Conservation (phyloP, 805 yeast genomes). For the Sugiyamaella boreocaroliniensis region DNA sequence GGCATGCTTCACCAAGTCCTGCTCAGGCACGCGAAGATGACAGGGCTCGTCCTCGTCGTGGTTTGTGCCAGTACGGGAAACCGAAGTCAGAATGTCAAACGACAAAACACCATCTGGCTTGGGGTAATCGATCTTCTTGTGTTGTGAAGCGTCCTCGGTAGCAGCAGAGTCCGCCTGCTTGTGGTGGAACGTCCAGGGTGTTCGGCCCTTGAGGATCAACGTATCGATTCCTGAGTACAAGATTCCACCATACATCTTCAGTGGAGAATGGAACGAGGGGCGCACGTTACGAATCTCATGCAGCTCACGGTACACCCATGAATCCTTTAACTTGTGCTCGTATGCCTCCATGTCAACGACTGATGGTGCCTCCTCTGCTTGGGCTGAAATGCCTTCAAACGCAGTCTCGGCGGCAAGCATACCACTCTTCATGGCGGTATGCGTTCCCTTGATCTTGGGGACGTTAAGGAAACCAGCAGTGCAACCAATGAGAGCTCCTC, state of each 20-base stretch:
- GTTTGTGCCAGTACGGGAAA: constrained; percentile 90
- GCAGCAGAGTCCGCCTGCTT: constrained; percentile 62
- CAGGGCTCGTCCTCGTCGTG: constrained; percentile 93
- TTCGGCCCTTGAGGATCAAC: constrained; percentile 65
- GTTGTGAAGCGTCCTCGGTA: constrained; percentile 62
- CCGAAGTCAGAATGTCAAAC: constrained; percentile 90
- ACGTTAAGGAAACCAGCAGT: constrained; percentile 96
- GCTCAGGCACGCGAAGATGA: constrained; percentile 56
- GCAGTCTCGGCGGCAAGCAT: constrained; percentile 89
- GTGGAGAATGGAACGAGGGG: constrained; percentile 74
- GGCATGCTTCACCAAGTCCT: constrained; percentile 52
- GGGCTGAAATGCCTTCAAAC: constrained; percentile 43
- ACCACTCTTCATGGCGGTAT: constrained; percentile 95
- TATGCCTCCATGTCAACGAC: constrained; percentile 37
- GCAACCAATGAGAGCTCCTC: constrained; percentile 92
- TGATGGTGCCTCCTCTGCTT: constrained; percentile 13
- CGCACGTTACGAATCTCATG: constrained; percentile 82
- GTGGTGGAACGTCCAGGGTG: constrained; percentile 82
- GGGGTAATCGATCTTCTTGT: constrained; percentile 74
- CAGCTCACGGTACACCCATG: constrained; percentile 85
- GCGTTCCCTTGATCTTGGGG: constrained; percentile 96
- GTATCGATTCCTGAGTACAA: constrained; percentile 80
- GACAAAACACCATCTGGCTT: constrained; percentile 93
- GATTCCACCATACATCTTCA: constrained; percentile 80
- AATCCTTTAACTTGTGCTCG: constrained; percentile 57